Conservation (phyloP, 2,329 filamentous ascomycete species). For the Aspergillus tubingensis region DNA sequence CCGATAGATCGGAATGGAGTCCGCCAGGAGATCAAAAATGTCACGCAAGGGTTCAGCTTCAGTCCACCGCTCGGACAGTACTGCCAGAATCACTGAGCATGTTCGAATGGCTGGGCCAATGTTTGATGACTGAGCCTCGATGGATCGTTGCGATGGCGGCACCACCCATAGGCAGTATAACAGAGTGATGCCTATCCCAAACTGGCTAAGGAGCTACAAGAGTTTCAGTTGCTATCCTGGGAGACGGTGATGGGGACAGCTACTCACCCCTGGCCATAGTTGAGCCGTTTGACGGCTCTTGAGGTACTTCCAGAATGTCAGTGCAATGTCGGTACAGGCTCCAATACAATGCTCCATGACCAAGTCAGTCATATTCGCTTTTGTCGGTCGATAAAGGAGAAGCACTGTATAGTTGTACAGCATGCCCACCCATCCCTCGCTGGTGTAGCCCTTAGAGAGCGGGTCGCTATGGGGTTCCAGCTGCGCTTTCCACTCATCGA, state of each 20-base stretch:
- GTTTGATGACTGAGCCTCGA: neutral
- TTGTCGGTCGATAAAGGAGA: neutral
- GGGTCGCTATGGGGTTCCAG: conserved; percentile 6
- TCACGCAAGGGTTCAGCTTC: conserved; percentile 1
- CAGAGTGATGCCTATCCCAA: neutral
- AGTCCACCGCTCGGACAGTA: neutral
- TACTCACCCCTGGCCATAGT: conserved; percentile 4
- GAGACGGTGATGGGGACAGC: neutral
- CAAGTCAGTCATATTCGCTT: neutral
- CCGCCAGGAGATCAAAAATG: neutral
- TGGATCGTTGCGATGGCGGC: neutral
- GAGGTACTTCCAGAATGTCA: conserved; percentile 1
- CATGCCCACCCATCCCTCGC: conserved; percentile 8
- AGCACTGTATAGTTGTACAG: conserved; percentile 6
- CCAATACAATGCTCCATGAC: neutral
- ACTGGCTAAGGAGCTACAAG: neutral
- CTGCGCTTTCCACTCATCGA: conserved; percentile 2
- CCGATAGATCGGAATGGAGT: neutral
- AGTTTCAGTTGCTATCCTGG: neutral
- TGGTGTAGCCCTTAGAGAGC: conserved; percentile 1
- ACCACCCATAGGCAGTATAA: conserved; percentile 1
- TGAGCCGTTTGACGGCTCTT: conserved; percentile 7
- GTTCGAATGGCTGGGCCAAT: neutral
- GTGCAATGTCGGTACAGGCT: conserved; percentile 1
- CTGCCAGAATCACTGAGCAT: neutral